Evolutionary conservation across 192 early-diverging fungal genomes (phyloP).

Genomic region (Podila minutissima): DNA sequence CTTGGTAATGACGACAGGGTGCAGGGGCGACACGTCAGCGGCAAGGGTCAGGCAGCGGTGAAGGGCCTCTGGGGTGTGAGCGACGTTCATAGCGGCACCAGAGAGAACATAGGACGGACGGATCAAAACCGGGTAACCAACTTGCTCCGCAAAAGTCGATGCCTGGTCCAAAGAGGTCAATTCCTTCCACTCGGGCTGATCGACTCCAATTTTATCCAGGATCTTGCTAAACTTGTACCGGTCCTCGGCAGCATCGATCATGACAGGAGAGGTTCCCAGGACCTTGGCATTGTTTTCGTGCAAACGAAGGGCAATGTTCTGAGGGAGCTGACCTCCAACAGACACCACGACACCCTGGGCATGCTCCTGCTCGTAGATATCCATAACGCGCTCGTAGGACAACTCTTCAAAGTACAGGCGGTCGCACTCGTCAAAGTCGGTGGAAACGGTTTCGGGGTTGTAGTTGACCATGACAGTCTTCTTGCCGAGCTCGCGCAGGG

Average conservation of each 20-base stretch:
- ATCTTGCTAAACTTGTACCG: constrained; percentile 95
- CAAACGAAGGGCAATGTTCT: constrained; percentile 94
- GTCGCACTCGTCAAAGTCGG: constrained; percentile 98
- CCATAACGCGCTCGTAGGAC: constrained; percentile 92
- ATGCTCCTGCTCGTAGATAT: constrained; percentile 92
- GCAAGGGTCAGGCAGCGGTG: constrained; percentile 81
- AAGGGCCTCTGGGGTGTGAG: constrained; percentile 80
- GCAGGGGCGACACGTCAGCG: constrained; percentile 88
- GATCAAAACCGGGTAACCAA: constrained; percentile 94
- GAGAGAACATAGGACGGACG: constrained; percentile 98
- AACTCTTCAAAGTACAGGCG: constrained; percentile 99
- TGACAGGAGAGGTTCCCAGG: constrained; percentile 89
- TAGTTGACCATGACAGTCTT: constrained; percentile 98
- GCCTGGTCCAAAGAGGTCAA: constrained; percentile 86
- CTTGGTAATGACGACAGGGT: constrained; percentile 98
- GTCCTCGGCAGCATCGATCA: constrained; percentile 95
- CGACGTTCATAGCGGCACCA: constrained; percentile 98
- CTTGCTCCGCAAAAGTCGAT: constrained; percentile 81
- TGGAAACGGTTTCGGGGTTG: constrained; percentile 98
- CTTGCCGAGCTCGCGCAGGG: constrained; percentile 80
- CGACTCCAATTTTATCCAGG: constrained; percentile 91
- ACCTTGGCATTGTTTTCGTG: constrained; percentile 82
- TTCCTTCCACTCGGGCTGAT: constrained; percentile 98
- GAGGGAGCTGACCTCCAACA: constrained; percentile 95
- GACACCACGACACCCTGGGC: constrained; percentile 88